These are phyloP conservation scores for Lojkania enalia DNA, from an alignment of 2,329 filamentous ascomycete species.

Conservation along the genomic window DNA sequence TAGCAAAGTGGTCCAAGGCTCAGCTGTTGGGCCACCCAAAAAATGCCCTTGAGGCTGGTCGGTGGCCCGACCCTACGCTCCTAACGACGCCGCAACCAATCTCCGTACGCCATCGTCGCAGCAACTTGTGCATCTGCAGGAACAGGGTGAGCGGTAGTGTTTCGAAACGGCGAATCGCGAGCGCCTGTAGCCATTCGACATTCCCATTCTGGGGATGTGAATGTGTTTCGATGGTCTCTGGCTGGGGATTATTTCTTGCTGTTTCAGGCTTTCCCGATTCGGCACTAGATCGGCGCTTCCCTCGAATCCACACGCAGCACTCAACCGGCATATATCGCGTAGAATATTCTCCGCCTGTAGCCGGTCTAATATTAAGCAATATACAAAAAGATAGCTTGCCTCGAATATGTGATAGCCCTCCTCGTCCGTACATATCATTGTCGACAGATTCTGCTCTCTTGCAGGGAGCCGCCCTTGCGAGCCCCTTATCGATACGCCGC, in stretches of 20 bases:
- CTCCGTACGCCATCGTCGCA: conserved; percentile 9
- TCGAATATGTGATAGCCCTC: too few relatives aligned
- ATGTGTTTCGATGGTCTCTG: conserved; percentile 23
- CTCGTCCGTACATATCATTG: too few relatives aligned
- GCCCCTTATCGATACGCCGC: too few relatives aligned
- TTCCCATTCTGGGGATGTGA: conserved; percentile 13
- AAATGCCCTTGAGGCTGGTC: conserved; percentile 12
- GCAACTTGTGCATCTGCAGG: conserved; percentile 10
- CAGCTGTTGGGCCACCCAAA: conserved; percentile 31
- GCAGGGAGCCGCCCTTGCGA: too few relatives aligned
- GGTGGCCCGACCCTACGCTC: conserved; percentile 22
- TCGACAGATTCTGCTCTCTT: too few relatives aligned
- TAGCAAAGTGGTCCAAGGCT: conserved; percentile 6
- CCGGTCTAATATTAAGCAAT: too few relatives aligned
- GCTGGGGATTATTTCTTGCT: conserved; percentile 15
- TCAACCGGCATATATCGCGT: too few relatives aligned
- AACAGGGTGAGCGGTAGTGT: conserved; percentile 18
- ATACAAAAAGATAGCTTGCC: too few relatives aligned
- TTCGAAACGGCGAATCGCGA: conserved; percentile 33
- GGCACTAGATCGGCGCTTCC: conserved; percentile 27
- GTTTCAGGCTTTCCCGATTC: conserved; percentile 30
- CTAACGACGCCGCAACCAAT: conserved; percentile 30
- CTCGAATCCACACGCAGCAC: too few relatives aligned
- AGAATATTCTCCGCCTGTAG: too few relatives aligned
- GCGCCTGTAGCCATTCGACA: conserved; percentile 19